Evolutionary conservation across 2,329 filamentous ascomycete genomes (phyloP), one percentile per base, ranked within the genome.

Genomic region (Aspergillus thermomutatus): DNA sequence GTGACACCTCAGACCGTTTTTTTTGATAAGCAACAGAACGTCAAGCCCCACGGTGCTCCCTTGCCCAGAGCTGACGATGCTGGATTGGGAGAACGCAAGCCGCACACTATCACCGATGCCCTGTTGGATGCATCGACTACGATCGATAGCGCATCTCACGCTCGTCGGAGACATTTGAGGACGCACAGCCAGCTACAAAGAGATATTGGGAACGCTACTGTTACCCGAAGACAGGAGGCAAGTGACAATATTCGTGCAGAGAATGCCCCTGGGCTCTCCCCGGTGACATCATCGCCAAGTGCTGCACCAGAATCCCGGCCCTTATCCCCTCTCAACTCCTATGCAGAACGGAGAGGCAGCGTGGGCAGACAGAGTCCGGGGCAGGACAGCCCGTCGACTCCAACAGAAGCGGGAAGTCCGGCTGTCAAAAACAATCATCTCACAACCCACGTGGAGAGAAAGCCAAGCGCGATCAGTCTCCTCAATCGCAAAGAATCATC

Each of bases 111-210:
- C 63, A 86, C 90, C 3, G 93, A 97, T 74, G 94, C 94, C 5
- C 79, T 97, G 17, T 80, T 96, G 28, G 94, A 97, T 73, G 94
- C 94, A 6, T 95, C 92, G 1, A 92, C 91, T 77, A 92, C 89
- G 0, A 91, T 94, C 60, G 89, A 93, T 66, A 87, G 89, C 61
- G 58, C 58, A 3, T 79, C 86, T 0, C 74, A 83, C 7, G 77
- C 83, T 45, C 69, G 72, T 46, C 75, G 75, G 50, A 78, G 68
- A 56, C 69, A 74, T 48, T 65, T 73, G 14, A 72, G 73, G 52
- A 69, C 72, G 26, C 74, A 74, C 60, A 77, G 67, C 57, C 75
- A 77, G 52, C 68, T 70, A 31, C 75, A 73, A 25, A 75, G 71
- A 53, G 72, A 70, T 41, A 60, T 60, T 14, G 66, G 59, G 23